These are phyloP conservation scores for Triticum dicoccoides DNA, from an alignment of 176 grass and related monocot species.

Conservation along the genomic window DNA sequence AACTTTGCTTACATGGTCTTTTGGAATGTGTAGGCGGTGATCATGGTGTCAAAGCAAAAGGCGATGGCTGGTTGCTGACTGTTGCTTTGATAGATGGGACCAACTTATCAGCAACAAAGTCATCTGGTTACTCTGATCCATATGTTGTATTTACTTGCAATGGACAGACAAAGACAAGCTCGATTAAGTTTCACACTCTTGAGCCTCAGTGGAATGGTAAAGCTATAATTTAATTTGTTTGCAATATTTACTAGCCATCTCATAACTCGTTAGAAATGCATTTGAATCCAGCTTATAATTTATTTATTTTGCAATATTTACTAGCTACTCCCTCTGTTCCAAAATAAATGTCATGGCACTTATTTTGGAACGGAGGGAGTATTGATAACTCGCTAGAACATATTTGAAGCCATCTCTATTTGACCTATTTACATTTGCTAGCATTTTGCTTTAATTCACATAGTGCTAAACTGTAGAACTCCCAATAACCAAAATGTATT, in stretches of 20 bases:
- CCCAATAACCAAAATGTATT: neutral
- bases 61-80: constrained; percentile 88
- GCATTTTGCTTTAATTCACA: neutral
- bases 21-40: constrained; percentile 55
- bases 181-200: constrained; percentile 87
- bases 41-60: constrained; percentile 83
- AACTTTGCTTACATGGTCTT: constrained; percentile 5
- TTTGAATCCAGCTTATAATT: neutral
- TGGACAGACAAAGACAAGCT: constrained; percentile 88
- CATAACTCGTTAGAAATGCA: neutral
- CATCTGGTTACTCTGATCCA: constrained; percentile 80
- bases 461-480: neutral
- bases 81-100: constrained; percentile 81
- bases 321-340: neutral
- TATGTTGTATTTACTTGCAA: constrained; percentile 98
- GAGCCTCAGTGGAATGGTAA: constrained; percentile 98
- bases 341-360: too few relatives aligned
- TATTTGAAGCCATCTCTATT: neutral
- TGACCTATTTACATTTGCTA: neutral
- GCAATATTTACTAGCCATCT: neutral
- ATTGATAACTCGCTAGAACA: neutral
- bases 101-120: constrained; percentile 65
- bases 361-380: too few relatives aligned
- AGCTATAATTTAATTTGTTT: neutral
- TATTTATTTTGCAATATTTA: neutral